Percentiles rank a stretch among this genome's conserved stretches.
phyloP scores from a whole-genome alignment of 768 basidiomycete genomes.

The Tephrocybe sp. region DNA sequence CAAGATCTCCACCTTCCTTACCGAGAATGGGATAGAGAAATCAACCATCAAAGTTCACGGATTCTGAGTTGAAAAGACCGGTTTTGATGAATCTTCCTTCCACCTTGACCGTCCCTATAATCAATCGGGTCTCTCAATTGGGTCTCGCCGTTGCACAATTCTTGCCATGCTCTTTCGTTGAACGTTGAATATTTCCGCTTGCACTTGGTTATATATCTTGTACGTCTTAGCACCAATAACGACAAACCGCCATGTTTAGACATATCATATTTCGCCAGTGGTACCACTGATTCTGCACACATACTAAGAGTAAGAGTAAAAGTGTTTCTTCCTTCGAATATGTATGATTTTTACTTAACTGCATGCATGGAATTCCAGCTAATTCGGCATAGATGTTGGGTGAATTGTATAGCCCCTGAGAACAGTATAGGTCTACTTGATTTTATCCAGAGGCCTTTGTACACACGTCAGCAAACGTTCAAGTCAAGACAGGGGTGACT shows the following conservation, averaged over 20 bases:
- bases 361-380: slow-evolving; percentile 7
- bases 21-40: slow-evolving; percentile 77
- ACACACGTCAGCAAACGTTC: slow-evolving; percentile 18
- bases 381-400: too few relatives aligned
- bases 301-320: slow-evolving; percentile 16
- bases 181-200: slow-evolving; percentile 16
- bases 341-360: slow-evolving; percentile 19
- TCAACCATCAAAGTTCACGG: slow-evolving; percentile 85
- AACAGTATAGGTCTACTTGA: slow-evolving; percentile 55
- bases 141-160: background rate
- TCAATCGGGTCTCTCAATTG: too few relatives aligned
- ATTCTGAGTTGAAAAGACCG: slow-evolving; percentile 50
- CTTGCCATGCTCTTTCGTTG: slow-evolving; percentile 13
- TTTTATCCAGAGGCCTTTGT: slow-evolving; percentile 87
- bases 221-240: slow-evolving; percentile 25
- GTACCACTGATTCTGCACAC: slow-evolving; percentile 4
- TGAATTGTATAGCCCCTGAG: background rate
- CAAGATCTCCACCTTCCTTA: slow-evolving; percentile 88
- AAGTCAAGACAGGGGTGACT: background rate
- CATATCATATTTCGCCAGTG: background rate
- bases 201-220: slow-evolving; percentile 26
- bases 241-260: slow-evolving; percentile 11
- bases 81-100: slow-evolving; percentile 12
- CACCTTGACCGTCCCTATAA: too few relatives aligned
- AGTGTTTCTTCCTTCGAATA: slow-evolving; percentile 8